Evolutionary conservation across 805 yeast species (phyloP), one percentile per base, ranked within the genome.

Genomic region (Cyberlindnera americana): DNA sequence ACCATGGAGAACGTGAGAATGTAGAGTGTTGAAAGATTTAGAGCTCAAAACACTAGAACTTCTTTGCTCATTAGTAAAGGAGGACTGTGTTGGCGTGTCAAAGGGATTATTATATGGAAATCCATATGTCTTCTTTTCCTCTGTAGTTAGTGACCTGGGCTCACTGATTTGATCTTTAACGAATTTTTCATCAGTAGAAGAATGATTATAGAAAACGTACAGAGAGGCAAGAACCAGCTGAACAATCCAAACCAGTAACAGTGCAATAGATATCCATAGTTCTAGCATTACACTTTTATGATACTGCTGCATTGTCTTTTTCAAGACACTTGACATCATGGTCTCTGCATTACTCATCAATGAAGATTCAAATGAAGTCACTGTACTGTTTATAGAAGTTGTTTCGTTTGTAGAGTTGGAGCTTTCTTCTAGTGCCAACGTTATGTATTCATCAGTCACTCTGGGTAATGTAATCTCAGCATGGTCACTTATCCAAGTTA

Each of bases 401-500:
- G 47, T 33, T 2, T 40, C 25, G 18, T 41, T 24, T 26, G 45
- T 19, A 3, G 38, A 10, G 19, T 23, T 29, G n/a, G 26, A 28
- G 19, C 41, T 19, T 6, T 30, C 40, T 13, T 14, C 38, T 13
- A 61, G 17, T 3, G 52, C 53, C 22, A 45, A 28, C 6, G 53
- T 30, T 3, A 70, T 38, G 18, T 63, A 62, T 5, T 56, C 44
- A 10, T 57, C 58, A 33, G 65, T 66, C 13, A 81, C 59, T 29
- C 67, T 50, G 0, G 95, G 95, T 1, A 87, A 55, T 1, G 64
- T 48, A 3, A 89, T 61, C 13, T 76, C 67, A 3, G 89, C 69
- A 46, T 84, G 67, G 25, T 81, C 65, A 49, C 81, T 69, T 2
- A 89, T 64, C 97, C 97, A 93, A 2, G 80, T 73, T 39, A 90